Conservation (phyloP, 2,329 filamentous ascomycete species). For the Trichoderma sp. region DNA sequence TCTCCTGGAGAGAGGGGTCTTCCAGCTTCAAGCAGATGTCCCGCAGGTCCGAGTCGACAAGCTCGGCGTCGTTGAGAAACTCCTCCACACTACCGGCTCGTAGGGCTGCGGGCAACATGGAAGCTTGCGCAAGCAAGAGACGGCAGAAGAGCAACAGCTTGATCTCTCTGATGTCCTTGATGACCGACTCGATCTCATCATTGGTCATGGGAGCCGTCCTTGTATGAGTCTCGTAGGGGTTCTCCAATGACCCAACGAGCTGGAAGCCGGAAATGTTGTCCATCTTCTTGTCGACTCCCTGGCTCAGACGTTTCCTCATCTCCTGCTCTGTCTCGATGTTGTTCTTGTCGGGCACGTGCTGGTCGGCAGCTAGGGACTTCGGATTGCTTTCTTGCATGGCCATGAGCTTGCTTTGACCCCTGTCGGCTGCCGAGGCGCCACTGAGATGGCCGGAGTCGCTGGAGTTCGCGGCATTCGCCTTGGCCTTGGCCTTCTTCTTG, state of each 20-base stretch:
- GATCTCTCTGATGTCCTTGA: constrained; percentile 36
- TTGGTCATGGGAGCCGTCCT: constrained; percentile 36
- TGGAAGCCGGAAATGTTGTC: constrained; percentile 31
- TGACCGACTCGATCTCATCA: constrained; percentile 34
- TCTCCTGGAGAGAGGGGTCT: constrained; percentile 35
- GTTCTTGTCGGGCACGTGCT: constrained; percentile 35
- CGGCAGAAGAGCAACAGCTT: constrained; percentile 37
- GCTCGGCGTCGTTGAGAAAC: constrained; percentile 35
- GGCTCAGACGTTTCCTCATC: constrained; percentile 35
- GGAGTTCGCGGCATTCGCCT: not conserved
- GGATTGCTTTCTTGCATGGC: not conserved
- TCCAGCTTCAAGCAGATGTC: constrained; percentile 38
- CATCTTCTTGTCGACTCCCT: constrained; percentile 37
- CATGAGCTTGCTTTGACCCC: constrained; percentile 14
- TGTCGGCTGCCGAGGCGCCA: not conserved
- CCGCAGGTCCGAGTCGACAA: constrained; percentile 35
- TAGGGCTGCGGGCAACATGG: constrained; percentile 35
- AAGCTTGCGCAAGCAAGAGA: constrained; percentile 35
- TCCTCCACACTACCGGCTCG: constrained; percentile 34
- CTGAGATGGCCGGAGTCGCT: not conserved
- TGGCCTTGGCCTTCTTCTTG: constrained; percentile 15
- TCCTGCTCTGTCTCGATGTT: constrained; percentile 38
- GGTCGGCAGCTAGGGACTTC: not conserved
- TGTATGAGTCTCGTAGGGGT: constrained; percentile 33
- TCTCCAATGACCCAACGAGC: constrained; percentile 35